Base-by-base conservation (phyloP, 192 early-diverging fungal species). In the Coemansia sp. region DNA sequence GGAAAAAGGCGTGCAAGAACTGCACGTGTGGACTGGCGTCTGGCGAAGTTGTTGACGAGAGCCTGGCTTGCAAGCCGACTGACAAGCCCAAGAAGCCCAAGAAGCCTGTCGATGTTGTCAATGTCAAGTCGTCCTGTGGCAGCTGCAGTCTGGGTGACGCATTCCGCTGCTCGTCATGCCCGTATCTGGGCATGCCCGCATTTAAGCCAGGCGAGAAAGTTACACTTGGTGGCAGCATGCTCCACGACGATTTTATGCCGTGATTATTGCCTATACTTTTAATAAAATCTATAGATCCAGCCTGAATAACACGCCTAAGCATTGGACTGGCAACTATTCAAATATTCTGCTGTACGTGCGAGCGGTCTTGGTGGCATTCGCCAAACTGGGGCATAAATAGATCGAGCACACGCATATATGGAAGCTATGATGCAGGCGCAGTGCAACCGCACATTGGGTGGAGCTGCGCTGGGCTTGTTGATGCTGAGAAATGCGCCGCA, bases 161-260 rank as follows among this genome's bases (percentile, higher is more conserved):
- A 1, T 98, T 98, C 87, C 86, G 97, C 28, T 98, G 97, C 82
- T 83, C 88, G 26, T 89, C 88, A 23, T 98, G 97, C 78, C 97
- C 97, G 36, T 98, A 97, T 64, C 73, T 95, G 31, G 97, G 97
- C 23, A 94, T 97, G 92, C 97, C 97, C 23, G 89, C 94, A 10
- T 98, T 98, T 82, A 86, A 93, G 68, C 92, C 93, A 2, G 97
- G 97, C 28, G 93, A 98, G 67, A 93, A 95, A 73, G 88, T 98
- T 52, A 82, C 85, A 10, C 82, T 98, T 20, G 90, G 86, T 23
- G 95, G 95, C 22, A 81, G 74, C 67, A 71, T 81, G 73, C 70
- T 81, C 9, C 66, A 65, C 47, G 78, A 81, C 23, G 78, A 81
- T 66, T 75, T 81, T 44, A 75, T 75, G 65, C 73, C 69, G 2